A percentile compares a stretch with the other conserved stretches of the same genome.
Conservation (phyloP, 768 basidiomycete genomes). For the Tylopilus vinaceipallidus region DNA sequence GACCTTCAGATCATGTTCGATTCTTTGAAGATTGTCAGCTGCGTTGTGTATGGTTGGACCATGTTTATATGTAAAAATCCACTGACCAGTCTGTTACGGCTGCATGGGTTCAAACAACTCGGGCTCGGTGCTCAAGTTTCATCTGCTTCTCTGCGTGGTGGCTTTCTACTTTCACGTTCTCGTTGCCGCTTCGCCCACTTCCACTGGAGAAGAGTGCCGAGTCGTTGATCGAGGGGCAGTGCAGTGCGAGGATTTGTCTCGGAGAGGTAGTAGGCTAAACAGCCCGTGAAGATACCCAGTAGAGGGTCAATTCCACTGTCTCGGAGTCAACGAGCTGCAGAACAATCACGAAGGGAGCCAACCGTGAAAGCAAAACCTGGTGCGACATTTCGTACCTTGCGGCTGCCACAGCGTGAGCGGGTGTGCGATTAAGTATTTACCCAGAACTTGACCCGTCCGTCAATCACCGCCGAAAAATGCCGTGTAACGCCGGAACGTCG, state of each 20-base stretch:
- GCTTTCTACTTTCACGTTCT: slow-evolving; percentile 7
- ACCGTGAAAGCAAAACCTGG: slow-evolving; percentile 36
- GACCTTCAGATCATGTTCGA: too few species aligned
- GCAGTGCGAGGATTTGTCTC: slow-evolving; percentile 78
- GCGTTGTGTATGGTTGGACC: too few species aligned
- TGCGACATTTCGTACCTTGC: slow-evolving; percentile 38
- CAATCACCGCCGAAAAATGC: slow-evolving; percentile 25
- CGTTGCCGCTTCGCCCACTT: slow-evolving; percentile 52
- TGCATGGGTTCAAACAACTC: neutral
- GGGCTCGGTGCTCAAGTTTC: too few species aligned
- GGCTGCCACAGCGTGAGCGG: neutral
- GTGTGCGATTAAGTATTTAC: too few species aligned
- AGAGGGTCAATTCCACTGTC: slow-evolving; percentile 65
- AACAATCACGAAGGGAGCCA: slow-evolving; percentile 2
- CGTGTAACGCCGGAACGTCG: slow-evolving; percentile 28
- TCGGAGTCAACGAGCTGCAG: slow-evolving; percentile 4
- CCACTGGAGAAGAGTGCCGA: slow-evolving; percentile 60
- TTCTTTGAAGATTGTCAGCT: too few species aligned
- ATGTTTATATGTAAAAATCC: too few species aligned
- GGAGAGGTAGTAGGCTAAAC: slow-evolving; percentile 75
- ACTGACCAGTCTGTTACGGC: too few species aligned
- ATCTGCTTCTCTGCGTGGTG: neutral
- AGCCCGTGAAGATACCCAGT: slow-evolving; percentile 75
- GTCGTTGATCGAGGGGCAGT: slow-evolving; percentile 51
- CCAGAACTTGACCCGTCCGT: too few species aligned